These are phyloP conservation scores for Stephanodiscus triporus DNA, from an alignment of 108 stramenopile species.

Conservation along the genomic window DNA sequence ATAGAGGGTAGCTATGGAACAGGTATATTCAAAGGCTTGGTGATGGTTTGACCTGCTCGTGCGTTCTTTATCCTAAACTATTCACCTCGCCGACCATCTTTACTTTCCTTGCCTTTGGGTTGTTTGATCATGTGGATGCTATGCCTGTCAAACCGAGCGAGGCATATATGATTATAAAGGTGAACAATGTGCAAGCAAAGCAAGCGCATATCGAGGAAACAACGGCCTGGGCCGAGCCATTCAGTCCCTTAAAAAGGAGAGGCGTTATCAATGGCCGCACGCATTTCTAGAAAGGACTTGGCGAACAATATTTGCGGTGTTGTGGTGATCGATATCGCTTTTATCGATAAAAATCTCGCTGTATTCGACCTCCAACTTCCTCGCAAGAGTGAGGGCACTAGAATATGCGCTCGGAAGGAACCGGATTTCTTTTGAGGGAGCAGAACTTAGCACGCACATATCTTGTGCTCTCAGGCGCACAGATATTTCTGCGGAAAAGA, in stretches of 20 bases:
- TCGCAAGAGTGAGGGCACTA: constrained; percentile 28
- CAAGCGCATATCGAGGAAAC: not conserved
- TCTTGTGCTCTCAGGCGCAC: too few species aligned
- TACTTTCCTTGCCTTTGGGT: not conserved
- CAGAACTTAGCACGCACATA: too few species aligned
- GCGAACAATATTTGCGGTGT: constrained; percentile 17
- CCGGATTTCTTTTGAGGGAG: constrained; percentile 27
- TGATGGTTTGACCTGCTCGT: not conserved
- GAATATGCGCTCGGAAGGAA: constrained; percentile 28
- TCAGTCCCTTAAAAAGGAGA: constrained; percentile 9
- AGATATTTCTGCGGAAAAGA: too few species aligned
- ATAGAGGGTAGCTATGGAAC: constrained; percentile 16
- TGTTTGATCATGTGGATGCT: not conserved
- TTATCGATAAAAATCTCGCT: constrained; percentile 13
- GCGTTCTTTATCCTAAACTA: not conserved
- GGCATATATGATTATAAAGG: constrained; percentile 20
- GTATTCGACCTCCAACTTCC: constrained; percentile 20
- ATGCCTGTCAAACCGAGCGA: not conserved
- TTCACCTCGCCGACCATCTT: not conserved
- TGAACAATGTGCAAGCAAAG: constrained; percentile 3
- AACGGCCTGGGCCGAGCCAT: not conserved
- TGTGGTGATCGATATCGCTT: constrained; percentile 4
- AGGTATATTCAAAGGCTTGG: constrained; percentile 4
- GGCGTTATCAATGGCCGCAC: not conserved
- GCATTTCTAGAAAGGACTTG: constrained; percentile 16